Evolutionary conservation across 371 early-diverging fungal species (phyloP).

Genomic region (Actinomortierella wolfii): DNA sequence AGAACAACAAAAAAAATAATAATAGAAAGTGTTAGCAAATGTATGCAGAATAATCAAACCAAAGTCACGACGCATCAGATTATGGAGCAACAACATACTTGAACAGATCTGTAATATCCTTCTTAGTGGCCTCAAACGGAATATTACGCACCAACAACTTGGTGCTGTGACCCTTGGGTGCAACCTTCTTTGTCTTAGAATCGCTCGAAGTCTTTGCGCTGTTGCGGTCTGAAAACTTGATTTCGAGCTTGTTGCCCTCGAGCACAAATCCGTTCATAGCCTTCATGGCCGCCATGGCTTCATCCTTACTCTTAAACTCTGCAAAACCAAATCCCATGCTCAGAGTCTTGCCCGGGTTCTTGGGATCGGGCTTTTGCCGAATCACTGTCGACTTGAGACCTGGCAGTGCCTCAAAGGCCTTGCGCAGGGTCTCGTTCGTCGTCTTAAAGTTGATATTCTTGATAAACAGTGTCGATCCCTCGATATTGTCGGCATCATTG

Average conservation of each 20-base stretch:
- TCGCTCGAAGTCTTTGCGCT: constrained; percentile 45
- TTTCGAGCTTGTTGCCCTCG: constrained; percentile 84
- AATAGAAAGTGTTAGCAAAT: neutral
- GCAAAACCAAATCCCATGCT: constrained; percentile 99
- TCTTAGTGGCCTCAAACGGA: constrained; percentile 98
- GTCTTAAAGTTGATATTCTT: constrained; percentile 95
- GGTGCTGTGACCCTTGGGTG: constrained; percentile 63
- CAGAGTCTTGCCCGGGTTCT: constrained; percentile 70
- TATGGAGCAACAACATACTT: constrained; percentile 49
- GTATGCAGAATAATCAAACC: constrained; percentile 5
- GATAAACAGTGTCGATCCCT: constrained; percentile 82
- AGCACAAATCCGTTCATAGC: constrained; percentile 81
- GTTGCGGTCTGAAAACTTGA: constrained; percentile 83
- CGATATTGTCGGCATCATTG: constrained; percentile 49
- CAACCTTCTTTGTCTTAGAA: constrained; percentile 46
- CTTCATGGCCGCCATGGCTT: constrained; percentile 81
- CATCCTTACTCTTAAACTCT: constrained; percentile 80
- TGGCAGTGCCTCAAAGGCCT: constrained; percentile 69
- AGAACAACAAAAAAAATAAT: neutral
- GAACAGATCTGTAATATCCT: constrained; percentile 93
- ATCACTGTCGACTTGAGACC: constrained; percentile 82
- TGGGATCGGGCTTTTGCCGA: constrained; percentile 80
- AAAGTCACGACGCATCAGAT: constrained; percentile 1
- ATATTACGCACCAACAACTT: constrained; percentile 97
- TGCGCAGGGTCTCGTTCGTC: constrained; percentile 71